Base-by-base conservation (phyloP, 495 filamentous ascomycete genomes). In the Physcia stellaris region DNA sequence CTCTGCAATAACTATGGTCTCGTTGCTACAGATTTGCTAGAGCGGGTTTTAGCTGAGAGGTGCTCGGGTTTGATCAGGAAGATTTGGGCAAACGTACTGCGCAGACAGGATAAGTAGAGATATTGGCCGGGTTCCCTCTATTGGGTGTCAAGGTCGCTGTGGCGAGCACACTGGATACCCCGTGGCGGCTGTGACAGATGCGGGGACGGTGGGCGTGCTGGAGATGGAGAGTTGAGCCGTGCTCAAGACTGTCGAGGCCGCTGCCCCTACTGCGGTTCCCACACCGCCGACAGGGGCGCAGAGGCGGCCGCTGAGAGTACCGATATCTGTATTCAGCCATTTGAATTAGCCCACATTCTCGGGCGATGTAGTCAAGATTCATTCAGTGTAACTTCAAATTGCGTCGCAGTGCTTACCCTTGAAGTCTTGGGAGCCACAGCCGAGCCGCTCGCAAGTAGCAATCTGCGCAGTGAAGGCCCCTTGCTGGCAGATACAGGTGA, bases 1-100 rank as follows among this genome's bases (percentile, higher is more conserved):
- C 31, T 18, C 31, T 6, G 13, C 24, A 10, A 35, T 21, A 17
- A 33, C 9, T 4, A 41, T 3, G n/a, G 24, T 30, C 4, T 37
- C 17, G 16, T 36, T 41, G n/a, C 13, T 19, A 27, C 43, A 46
- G 16, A 20, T 37, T 46, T 41, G 32, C 43, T 46, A 11, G 5
- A 6, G 6, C 7, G 20, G 6, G 7, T 13, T 9, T 28, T 9
- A 9, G 26, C 9, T 9, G 9, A 33, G 6, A 6, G 20, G 13
- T 6, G 13, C 31, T 15, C 31, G 31, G 31, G 13, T 33, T 6
- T 7, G 13, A 17, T 6, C 9, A 9, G 9, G 26, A 13, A 9
- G 26, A 13, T 9, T 9, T 28, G 9, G 9, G 26, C 26, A 28
- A 9, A 15, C 31, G 13, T 33, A 16, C 31, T 33, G 6, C 6